These are phyloP conservation scores for Ploettnerulaceae sp. DNA, from an alignment of 2,329 filamentous ascomycete genomes.

Conservation along the genomic window DNA sequence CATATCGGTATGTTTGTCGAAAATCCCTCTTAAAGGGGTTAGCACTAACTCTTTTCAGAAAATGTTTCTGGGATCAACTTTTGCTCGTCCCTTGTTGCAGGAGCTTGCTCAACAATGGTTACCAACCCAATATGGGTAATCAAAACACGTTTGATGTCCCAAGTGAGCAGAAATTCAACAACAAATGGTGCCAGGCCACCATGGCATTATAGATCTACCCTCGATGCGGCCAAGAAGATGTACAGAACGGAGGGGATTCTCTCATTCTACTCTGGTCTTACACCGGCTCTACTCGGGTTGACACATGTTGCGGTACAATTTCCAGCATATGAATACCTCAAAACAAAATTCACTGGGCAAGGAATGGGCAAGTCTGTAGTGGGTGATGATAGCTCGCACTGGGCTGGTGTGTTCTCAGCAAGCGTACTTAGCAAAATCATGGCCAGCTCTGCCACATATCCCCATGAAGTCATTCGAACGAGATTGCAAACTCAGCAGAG, in stretches of 20 bases:
- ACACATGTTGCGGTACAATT: conserved; percentile 97
- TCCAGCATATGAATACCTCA: conserved; percentile 90
- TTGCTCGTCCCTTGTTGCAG: conserved; percentile 85
- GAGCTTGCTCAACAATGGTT: conserved; percentile 85
- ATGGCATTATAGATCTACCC: conserved; percentile 87
- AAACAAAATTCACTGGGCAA: conserved; percentile 82
- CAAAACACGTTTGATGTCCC: conserved; percentile 97
- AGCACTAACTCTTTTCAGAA: conserved; percentile 42
- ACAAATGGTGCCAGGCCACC: conserved; percentile 56
- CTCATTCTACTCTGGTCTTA: conserved; percentile 93
- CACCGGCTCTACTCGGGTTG: conserved; percentile 84
- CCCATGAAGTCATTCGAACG: conserved; percentile 93
- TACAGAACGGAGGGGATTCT: conserved; percentile 81
- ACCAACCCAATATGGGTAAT: conserved; percentile 99
- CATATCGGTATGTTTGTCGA: conserved; percentile 49
- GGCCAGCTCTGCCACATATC: conserved; percentile 92
- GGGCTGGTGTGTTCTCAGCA: conserved; percentile 77
- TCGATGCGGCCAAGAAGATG: conserved; percentile 94
- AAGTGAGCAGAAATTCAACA: conserved; percentile 58
- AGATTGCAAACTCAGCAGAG: conserved; percentile 89
- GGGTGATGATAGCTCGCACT: conserved; percentile 61
- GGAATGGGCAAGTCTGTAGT: conserved; percentile 68
- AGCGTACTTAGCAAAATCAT: conserved; percentile 92
- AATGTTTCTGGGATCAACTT: conserved; percentile 76
- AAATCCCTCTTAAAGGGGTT: neutral